Percentiles rank a stretch among this genome's conserved stretches.
Evolutionary conservation across 495 filamentous ascomycete species (phyloP).

Genomic region (Neurospora sublineolata): DNA sequence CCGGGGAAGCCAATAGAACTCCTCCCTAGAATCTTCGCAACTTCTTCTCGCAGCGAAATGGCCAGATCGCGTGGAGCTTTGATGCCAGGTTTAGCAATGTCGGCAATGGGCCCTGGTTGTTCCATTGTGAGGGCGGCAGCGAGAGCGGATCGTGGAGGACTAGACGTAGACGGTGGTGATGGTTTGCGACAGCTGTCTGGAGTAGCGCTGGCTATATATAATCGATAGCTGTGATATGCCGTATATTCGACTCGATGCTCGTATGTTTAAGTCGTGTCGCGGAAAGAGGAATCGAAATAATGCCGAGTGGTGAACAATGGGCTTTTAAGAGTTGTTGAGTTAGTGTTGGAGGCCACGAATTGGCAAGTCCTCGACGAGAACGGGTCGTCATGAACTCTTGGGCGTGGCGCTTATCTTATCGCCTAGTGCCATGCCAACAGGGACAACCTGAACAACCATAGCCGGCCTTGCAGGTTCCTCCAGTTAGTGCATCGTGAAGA

Average conservation of each 20-base stretch:
- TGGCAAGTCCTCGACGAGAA: neutral
- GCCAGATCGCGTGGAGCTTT: constrained; percentile 48
- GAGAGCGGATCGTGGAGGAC: neutral
- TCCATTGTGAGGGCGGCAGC: constrained; percentile 11
- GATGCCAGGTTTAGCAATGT: constrained; percentile 50
- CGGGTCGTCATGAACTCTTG: neutral
- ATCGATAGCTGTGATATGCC: neutral
- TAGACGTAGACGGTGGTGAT: neutral
- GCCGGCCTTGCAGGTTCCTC: neutral
- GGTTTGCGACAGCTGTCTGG: neutral
- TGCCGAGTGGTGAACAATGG: neutral
- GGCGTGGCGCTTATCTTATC: neutral
- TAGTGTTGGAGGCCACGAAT: neutral
- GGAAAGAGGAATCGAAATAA: neutral
- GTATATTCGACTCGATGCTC: neutral
- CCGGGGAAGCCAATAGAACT: constrained; percentile 64
- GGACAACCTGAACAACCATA: neutral
- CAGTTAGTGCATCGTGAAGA: neutral
- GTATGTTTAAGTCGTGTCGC: neutral
- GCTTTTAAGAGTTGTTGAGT: neutral
- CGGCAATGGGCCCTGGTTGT: constrained; percentile 21
- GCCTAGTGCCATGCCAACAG: neutral
- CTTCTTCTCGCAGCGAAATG: constrained; percentile 53
- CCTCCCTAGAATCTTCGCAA: constrained; percentile 63
- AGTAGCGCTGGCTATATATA: neutral